Evolutionary conservation across 768 basidiomycete genomes (phyloP).

Genomic region (Tylopilus plumbeoviolaceoides): DNA sequence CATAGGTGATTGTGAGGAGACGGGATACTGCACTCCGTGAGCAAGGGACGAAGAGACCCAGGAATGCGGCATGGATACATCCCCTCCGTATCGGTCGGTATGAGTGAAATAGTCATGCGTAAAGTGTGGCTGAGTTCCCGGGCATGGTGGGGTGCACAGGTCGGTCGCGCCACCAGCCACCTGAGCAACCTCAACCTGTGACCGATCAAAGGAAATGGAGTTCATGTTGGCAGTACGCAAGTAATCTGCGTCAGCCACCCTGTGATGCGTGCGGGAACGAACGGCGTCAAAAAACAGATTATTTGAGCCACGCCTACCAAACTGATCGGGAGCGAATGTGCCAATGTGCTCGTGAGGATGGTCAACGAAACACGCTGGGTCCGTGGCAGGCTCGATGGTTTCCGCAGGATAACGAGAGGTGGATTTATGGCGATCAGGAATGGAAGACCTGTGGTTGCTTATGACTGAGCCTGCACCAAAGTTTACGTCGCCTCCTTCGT

Average conservation of each 20-base stretch:
- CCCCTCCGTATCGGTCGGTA: constrained; percentile 20
- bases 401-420: constrained; percentile 17
- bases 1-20: constrained; percentile 27
- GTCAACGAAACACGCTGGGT: constrained; percentile 13
- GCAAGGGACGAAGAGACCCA: constrained; percentile 26
- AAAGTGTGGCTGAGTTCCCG: constrained; percentile 23
- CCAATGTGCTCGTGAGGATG: constrained; percentile 12
- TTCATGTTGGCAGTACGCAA: constrained; percentile 20
- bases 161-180: constrained; percentile 22
- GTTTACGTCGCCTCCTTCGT: constrained; percentile 16
- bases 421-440: constrained; percentile 19
- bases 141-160: constrained; percentile 22
- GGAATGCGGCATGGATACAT: constrained; percentile 21
- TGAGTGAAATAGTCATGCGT: constrained; percentile 26
- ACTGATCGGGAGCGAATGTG: constrained; percentile 18
- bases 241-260: constrained; percentile 19
- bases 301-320: constrained; percentile 34
- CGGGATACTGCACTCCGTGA: constrained; percentile 28
- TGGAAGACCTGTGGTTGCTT: constrained; percentile 8
- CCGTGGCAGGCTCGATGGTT: constrained; percentile 10
- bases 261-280: constrained; percentile 24
- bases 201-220: constrained; percentile 17
- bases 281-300: constrained; percentile 39
- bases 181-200: constrained; percentile 20
- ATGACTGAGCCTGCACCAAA: constrained; percentile 8